phyloP scores from a whole-genome alignment of 352 stramenopile species.

The Peronosclerospora sorghi region DNA sequence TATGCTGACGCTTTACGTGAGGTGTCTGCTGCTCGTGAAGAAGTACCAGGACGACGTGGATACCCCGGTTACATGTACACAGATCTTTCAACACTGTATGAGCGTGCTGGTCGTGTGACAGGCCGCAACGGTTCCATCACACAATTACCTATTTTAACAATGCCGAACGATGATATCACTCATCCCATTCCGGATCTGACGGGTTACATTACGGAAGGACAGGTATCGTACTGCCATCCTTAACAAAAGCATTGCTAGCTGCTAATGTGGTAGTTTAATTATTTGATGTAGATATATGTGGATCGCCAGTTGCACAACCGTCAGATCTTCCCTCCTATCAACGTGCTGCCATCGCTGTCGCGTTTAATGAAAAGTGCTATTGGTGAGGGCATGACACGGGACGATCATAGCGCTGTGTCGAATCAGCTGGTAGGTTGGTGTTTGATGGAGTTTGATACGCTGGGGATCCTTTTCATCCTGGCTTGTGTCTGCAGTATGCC shows the following conservation, averaged over 20 bases:
- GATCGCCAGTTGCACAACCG: slow-evolving; percentile 96
- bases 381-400: slow-evolving; percentile 97
- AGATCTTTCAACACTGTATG: slow-evolving; percentile 98
- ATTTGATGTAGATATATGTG: slow-evolving; percentile 87
- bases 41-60: slow-evolving; percentile 95
- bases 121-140: slow-evolving; percentile 98
- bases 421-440: slow-evolving; percentile 93
- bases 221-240: slow-evolving; percentile 37
- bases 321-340: slow-evolving; percentile 99
- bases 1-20: slow-evolving; percentile 97
- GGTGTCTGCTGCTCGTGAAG: slow-evolving; percentile 89
- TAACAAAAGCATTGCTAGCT: not conserved
- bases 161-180: slow-evolving; percentile 99
- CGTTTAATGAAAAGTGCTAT: slow-evolving; percentile 99
- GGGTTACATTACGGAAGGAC: slow-evolving; percentile 99
- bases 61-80: slow-evolving; percentile 99
- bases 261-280: slow-evolving; percentile 3
- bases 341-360: slow-evolving; percentile 97
- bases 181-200: slow-evolving; percentile 99
- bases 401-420: slow-evolving; percentile 96
- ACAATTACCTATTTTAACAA: slow-evolving; percentile 98
- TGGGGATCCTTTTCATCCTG: slow-evolving; percentile 1
- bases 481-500: slow-evolving; percentile 39
- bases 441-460: not conserved
- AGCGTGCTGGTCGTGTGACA: slow-evolving; percentile 94